Evolutionary conservation across 371 early-diverging fungal genomes (phyloP).

Genomic region (Smittium culicis): DNA sequence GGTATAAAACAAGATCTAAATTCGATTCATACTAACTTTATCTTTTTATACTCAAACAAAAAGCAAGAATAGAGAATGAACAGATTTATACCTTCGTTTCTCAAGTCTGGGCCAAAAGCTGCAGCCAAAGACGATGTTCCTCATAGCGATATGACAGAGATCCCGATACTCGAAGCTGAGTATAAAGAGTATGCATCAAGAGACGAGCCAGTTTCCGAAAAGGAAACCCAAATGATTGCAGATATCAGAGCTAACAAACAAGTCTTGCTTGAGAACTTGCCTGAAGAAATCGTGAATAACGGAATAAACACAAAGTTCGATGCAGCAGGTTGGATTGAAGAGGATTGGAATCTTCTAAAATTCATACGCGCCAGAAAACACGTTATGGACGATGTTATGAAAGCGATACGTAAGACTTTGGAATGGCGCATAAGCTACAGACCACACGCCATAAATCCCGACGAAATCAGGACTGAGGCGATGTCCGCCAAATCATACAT

Average conservation of each 20-base stretch:
- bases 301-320: conserved; percentile 18
- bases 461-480: conserved; percentile 60
- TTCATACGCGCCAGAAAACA: conserved; percentile 68
- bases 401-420: conserved; percentile 50
- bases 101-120: too few relatives aligned
- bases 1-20: too few relatives aligned
- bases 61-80: too few relatives aligned
- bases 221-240: conserved; percentile 10
- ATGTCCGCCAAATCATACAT: conserved; percentile 66
- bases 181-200: neutral
- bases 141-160: too few relatives aligned
- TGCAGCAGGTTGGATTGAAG: conserved; percentile 21
- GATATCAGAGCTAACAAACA: conserved; percentile 13
- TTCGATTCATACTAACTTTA: too few relatives aligned
- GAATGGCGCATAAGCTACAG: conserved; percentile 60
- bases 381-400: conserved; percentile 43
- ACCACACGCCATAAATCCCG: conserved; percentile 54
- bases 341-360: conserved; percentile 39
- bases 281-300: conserved; percentile 14
- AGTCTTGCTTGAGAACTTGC: conserved; percentile 20
- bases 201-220: conserved; percentile 7
- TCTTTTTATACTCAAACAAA: too few relatives aligned
- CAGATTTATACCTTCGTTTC: too few relatives aligned
- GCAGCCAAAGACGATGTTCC: too few relatives aligned
- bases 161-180: conserved; percentile 4